Evolutionary conservation across 257 asterid species (phyloP).

Genomic region (Solanum stenotomum): DNA sequence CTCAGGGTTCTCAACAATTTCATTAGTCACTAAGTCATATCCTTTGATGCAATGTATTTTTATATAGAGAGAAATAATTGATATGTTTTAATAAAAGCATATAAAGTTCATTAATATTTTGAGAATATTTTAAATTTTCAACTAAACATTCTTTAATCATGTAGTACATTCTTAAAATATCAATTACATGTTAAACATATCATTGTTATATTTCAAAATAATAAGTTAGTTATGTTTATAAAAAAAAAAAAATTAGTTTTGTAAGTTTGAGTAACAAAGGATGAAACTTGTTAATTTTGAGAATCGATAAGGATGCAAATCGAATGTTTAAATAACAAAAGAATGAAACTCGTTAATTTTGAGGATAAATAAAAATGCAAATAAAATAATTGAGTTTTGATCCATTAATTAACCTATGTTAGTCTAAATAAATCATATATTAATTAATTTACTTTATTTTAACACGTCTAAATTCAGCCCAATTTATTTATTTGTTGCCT

Average conservation of each 20-base stretch:
- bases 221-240: neutral
- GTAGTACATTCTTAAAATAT: too few relatives aligned
- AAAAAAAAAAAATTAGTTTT: neutral
- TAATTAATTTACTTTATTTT: neutral
- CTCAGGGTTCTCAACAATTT: too few relatives aligned
- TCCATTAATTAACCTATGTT: too few relatives aligned
- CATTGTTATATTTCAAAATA: too few relatives aligned
- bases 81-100: neutral
- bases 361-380: neutral
- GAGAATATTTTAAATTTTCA: neutral
- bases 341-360: neutral
- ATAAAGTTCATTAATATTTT: too few relatives aligned
- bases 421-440: neutral
- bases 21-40: too few relatives aligned
- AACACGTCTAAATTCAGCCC: too few relatives aligned
- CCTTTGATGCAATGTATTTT: neutral
- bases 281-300: too few relatives aligned
- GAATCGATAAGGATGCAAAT: too few relatives aligned
- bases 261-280: neutral
- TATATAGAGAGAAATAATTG: too few relatives aligned
- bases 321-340: neutral
- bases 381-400: neutral
- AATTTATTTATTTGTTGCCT: rapidly evolving
- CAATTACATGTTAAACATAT: neutral
- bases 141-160: too few relatives aligned